Percentiles rank a stretch among this genome's conserved stretches.
Conservation (phyloP, 352 stramenopile genomes). For the Thalassiosira hispida region DNA sequence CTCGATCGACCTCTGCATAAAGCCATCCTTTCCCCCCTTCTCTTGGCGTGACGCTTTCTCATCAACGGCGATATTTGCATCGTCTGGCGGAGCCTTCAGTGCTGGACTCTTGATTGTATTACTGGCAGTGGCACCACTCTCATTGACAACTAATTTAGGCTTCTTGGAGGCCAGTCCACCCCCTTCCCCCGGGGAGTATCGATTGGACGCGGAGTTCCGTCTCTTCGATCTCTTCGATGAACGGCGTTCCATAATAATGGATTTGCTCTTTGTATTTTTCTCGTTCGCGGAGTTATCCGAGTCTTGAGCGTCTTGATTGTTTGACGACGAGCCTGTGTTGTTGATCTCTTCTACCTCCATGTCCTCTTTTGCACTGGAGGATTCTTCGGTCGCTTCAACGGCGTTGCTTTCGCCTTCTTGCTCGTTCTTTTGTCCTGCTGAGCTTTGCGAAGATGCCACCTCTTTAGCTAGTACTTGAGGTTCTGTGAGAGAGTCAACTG, state of each 20-base stretch:
- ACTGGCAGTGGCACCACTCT: background rate
- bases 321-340: background rate
- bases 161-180: constrained; percentile 33
- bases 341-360: background rate
- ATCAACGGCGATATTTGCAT: background rate
- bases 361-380: constrained; percentile 1
- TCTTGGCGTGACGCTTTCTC: constrained; percentile 1
- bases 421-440: background rate
- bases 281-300: constrained; percentile 11
- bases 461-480: background rate
- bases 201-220: constrained; percentile 5
- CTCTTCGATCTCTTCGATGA: constrained; percentile 16
- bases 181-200: constrained; percentile 46
- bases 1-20: background rate
- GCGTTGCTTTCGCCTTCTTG: background rate
- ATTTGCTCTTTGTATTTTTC: background rate
- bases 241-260: background rate
- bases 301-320: constrained; percentile 14
- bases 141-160: background rate
- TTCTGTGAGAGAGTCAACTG: background rate
- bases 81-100: background rate
- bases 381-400: constrained; percentile 2
- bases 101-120: background rate
- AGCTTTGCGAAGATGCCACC: background rate
- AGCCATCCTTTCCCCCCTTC: background rate